phyloP scores from a whole-genome alignment of 2,329 filamentous ascomycete species.

The Colletotrichum lindemuthianum region DNA sequence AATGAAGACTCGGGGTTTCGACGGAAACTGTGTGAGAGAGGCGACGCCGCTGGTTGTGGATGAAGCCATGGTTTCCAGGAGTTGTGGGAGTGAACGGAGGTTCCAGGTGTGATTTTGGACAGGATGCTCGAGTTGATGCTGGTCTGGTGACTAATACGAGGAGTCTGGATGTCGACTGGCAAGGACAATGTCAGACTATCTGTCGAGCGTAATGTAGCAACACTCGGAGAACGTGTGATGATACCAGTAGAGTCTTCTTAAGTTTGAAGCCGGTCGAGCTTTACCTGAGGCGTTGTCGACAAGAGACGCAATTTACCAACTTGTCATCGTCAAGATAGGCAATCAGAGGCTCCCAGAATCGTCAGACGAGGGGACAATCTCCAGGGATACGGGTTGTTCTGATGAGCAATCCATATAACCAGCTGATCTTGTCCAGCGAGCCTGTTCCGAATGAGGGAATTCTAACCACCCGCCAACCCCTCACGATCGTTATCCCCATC shows the following conservation, averaged over 20 bases:
- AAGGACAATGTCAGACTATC: not conserved
- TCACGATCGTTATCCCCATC: not conserved
- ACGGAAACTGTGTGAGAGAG: constrained; percentile 19
- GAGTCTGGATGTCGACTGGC: not conserved
- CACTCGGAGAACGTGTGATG: not conserved
- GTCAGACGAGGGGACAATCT: not conserved
- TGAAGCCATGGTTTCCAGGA: not conserved
- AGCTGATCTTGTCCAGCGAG: not conserved
- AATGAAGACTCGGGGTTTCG: constrained; percentile 51
- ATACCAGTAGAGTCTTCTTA: not conserved
- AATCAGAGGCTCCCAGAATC: constrained; percentile 4
- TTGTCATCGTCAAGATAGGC: not conserved
- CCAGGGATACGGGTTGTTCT: constrained; percentile 3
- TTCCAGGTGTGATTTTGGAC: not conserved
- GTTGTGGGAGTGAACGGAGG: not conserved
- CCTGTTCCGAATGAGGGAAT: constrained; percentile 8
- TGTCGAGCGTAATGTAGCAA: not conserved
- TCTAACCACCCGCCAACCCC: constrained; percentile 18
- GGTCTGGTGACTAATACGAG: not conserved
- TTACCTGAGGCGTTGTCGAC: not conserved
- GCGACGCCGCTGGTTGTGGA: constrained; percentile 1
- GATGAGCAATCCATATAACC: not conserved
- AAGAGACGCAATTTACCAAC: not conserved
- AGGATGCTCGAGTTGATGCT: not conserved
- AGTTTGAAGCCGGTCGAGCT: not conserved